Conservation (phyloP, 2,329 filamentous ascomycete species). For the Claviceps sp. region DNA sequence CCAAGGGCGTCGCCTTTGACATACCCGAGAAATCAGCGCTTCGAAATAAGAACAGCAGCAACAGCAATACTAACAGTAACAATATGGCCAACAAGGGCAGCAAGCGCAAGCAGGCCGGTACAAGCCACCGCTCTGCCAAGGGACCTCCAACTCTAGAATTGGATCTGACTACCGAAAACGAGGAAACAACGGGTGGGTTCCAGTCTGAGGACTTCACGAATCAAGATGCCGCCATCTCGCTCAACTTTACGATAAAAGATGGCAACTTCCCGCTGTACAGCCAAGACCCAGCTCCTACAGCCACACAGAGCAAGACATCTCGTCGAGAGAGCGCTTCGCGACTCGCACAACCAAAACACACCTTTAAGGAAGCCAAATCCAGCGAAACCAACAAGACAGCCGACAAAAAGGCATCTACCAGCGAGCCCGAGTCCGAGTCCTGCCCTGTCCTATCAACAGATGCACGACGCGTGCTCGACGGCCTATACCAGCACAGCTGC, state of each 20-base stretch:
- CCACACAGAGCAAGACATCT: conserved; percentile 14
- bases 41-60: conserved; percentile 11
- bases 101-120: conserved; percentile 20
- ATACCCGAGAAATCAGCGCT: conserved; percentile 23
- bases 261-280: conserved; percentile 5
- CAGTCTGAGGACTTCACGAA: conserved; percentile 21
- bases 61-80: conserved; percentile 7
- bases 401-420: conserved; percentile 5
- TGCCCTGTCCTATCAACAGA: conserved; percentile 37
- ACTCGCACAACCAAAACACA: conserved; percentile 13
- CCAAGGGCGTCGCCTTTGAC: conserved; percentile 25
- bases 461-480: conserved; percentile 39
- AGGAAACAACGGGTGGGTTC: conserved; percentile 22
- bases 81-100: conserved; percentile 28
- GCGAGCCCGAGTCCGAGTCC: conserved; percentile 16
- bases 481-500: conserved; percentile 40
- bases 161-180: conserved; percentile 18
- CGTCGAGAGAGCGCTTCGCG: conserved; percentile 14
- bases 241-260: conserved; percentile 16
- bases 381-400: conserved; percentile 12
- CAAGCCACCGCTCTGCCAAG: neutral
- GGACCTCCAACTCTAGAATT: conserved; percentile 10
- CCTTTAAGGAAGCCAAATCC: conserved; percentile 12
- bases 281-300: conserved; percentile 6
- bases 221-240: conserved; percentile 21